These are phyloP conservation scores for Penicillium sp. DNA, from an alignment of 2,329 filamentous ascomycete species.

Conservation along the genomic window DNA sequence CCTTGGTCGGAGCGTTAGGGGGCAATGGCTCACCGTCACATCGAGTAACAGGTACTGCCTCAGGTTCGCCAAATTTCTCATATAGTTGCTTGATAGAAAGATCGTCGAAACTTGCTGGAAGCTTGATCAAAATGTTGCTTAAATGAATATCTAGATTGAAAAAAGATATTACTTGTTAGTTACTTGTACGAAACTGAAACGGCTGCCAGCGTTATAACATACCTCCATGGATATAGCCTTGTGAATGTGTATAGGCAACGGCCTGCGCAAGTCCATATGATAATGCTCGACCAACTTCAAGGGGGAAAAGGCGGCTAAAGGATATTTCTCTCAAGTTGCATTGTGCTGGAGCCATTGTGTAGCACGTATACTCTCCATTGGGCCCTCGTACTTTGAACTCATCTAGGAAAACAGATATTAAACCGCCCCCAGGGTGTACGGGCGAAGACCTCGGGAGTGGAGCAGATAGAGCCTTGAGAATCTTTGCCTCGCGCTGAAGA, in stretches of 20 bases:
- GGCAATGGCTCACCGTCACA: constrained; percentile 25
- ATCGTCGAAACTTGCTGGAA: constrained; percentile 25
- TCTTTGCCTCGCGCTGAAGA: constrained; percentile 17
- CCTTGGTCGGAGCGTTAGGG: constrained; percentile 31
- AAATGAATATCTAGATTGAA: constrained; percentile 31
- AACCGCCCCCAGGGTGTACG: constrained; percentile 5
- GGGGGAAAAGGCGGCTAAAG: constrained; percentile 25
- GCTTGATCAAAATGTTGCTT: constrained; percentile 25
- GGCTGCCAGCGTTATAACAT: constrained; percentile 8
- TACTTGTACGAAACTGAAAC: neutral
- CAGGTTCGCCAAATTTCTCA: constrained; percentile 30
- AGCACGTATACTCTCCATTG: constrained; percentile 30
- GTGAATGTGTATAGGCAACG: constrained; percentile 22
- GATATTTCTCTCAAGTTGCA: constrained; percentile 31
- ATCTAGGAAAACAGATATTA: constrained; percentile 18
- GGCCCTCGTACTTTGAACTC: constrained; percentile 30
- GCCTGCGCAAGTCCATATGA: constrained; percentile 20
- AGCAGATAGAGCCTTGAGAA: constrained; percentile 20
- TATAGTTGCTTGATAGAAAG: constrained; percentile 35
- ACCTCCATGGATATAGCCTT: constrained; percentile 28
- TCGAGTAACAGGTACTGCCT: constrained; percentile 18
- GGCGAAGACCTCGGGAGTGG: neutral
- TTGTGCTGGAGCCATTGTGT: constrained; percentile 24
- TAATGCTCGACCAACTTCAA: constrained; percentile 29
- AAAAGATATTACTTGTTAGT: neutral